Percentiles rank a stretch among this genome's conserved stretches.
Evolutionary conservation across 2,329 filamentous ascomycete species (phyloP).

Genomic region (Exophiala aquamarina): DNA sequence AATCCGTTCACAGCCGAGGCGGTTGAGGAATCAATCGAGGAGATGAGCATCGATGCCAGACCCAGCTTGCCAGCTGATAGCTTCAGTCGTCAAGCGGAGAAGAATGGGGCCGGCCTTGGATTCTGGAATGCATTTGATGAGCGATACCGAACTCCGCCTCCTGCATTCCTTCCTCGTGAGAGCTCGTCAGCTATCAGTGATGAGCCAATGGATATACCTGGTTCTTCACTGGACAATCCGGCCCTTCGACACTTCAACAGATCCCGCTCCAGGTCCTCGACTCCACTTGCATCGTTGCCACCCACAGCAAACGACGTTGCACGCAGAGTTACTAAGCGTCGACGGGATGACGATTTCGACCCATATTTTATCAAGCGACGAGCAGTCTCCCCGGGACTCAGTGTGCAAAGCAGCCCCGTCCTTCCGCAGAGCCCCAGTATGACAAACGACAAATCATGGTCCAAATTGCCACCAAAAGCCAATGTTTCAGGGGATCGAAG

Average conservation of each 20-base stretch:
- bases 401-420: constrained; percentile 84
- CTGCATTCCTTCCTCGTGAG: constrained; percentile 57
- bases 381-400: constrained; percentile 88
- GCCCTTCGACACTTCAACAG: constrained; percentile 30
- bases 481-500: constrained; percentile 55
- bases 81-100: constrained; percentile 73
- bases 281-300: constrained; percentile 37
- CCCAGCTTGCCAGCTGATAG: constrained; percentile 56
- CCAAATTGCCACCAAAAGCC: constrained; percentile 62
- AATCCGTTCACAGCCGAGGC: constrained; percentile 58
- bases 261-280: constrained; percentile 40
- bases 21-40: constrained; percentile 67
- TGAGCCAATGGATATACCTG: constrained; percentile 39
- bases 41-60: constrained; percentile 32
- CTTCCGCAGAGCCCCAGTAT: constrained; percentile 78
- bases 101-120: constrained; percentile 68
- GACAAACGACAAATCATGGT: constrained; percentile 66
- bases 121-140: constrained; percentile 83
- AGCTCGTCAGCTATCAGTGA: constrained; percentile 47
- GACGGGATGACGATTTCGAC: constrained; percentile 88
- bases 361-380: constrained; percentile 80
- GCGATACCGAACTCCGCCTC: constrained; percentile 64
- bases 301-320: constrained; percentile 71
- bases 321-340: constrained; percentile 78
- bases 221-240: constrained; percentile 30